phyloP scores from a whole-genome alignment of 208 protist species.

The Crithidia fasciculata region DNA sequence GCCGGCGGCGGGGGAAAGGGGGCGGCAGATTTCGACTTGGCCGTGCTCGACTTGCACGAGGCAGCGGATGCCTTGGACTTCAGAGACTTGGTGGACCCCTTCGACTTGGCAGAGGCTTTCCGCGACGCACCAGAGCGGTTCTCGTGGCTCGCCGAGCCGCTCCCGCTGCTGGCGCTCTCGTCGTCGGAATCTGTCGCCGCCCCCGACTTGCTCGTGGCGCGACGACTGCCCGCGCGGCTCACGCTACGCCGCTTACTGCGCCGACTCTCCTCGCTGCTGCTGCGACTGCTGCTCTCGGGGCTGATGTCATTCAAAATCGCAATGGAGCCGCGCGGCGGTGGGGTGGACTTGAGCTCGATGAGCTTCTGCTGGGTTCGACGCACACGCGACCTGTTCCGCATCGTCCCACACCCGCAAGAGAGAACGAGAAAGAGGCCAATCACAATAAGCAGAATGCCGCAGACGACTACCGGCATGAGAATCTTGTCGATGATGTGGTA shows the following conservation, averaged over 20 bases:
- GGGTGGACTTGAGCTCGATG: conserved; percentile 9
- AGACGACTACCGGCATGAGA: conserved; percentile 14
- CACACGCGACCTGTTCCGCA: background rate
- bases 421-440: conserved; percentile 16
- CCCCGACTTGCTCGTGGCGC: background rate
- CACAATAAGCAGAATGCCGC: conserved; percentile 7
- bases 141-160: background rate
- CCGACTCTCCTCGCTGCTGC: conserved; percentile 5
- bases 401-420: background rate
- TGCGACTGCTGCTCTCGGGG: conserved; percentile 17
- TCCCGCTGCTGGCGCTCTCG: conserved; percentile 14
- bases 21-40: background rate
- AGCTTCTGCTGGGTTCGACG: conserved; percentile 8
- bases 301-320: conserved; percentile 17
- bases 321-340: background rate
- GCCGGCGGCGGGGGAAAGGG: background rate
- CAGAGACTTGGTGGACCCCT: conserved; percentile 12
- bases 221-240: background rate
- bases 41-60: background rate
- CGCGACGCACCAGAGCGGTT: background rate
- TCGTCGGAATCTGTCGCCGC: background rate
- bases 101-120: background rate
- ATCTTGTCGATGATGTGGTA: conserved; percentile 10
- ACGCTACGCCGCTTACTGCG: background rate
- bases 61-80: conserved; percentile 6